Evolutionary conservation across 768 basidiomycete genomes (phyloP).

Genomic region (Lyophyllum decastes): DNA sequence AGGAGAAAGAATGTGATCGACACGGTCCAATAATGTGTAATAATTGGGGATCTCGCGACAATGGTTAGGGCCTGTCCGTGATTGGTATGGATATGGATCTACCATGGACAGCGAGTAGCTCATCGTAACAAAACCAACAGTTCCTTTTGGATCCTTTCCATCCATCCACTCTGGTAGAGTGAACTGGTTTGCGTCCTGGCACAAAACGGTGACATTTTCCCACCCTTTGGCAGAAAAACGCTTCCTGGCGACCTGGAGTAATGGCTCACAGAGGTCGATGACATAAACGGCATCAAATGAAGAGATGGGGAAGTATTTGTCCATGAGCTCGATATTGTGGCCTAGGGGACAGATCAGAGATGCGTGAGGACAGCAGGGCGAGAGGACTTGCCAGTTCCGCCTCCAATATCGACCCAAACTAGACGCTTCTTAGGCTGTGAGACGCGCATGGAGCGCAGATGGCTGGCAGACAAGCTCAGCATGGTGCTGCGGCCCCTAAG

Average conservation of each 20-base stretch:
- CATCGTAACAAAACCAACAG: conserved; percentile 53
- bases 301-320: conserved; percentile 55
- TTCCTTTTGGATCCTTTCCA: conserved; percentile 51
- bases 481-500: conserved; percentile 74
- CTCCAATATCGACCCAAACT: conserved; percentile 80
- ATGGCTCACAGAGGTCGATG: conserved; percentile 71
- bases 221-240: conserved; percentile 68
- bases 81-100: conserved; percentile 9
- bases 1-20: conserved; percentile 64
- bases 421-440: conserved; percentile 45
- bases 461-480: conserved; percentile 65
- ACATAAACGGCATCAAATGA: conserved; percentile 71
- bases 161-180: conserved; percentile 59
- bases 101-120: conserved; percentile 64
- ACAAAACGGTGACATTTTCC: conserved; percentile 71
- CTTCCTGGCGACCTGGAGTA: conserved; percentile 69
- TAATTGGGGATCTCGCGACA: conserved; percentile 55
- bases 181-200: conserved; percentile 73
- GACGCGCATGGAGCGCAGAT: conserved; percentile 50
- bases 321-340: conserved; percentile 74
- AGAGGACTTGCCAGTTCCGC: conserved; percentile 55
- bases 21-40: conserved; percentile 66
- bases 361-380: background rate
- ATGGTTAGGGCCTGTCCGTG: background rate
- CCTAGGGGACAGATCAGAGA: conserved; percentile 5